Conservation (phyloP, 164 flowering plant species). For the Vitis riparia region DNA sequence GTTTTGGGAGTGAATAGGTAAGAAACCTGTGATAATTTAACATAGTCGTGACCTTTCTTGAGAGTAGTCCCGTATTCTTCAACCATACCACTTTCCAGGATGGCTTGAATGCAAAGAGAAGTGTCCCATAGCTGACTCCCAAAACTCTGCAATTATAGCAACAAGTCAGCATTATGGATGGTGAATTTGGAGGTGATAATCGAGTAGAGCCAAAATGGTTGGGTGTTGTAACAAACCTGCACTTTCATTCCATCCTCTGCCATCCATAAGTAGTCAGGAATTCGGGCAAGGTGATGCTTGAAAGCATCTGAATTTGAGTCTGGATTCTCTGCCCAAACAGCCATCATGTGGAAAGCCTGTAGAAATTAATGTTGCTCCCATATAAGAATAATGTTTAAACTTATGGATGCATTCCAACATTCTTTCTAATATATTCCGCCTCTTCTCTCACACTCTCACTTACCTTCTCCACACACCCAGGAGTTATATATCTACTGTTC, state of each 20-base stretch:
- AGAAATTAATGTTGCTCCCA: fast-evolving
- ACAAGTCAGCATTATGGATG: constrained; percentile 11
- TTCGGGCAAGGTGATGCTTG: constrained; percentile 51
- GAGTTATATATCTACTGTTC: constrained; percentile 45
- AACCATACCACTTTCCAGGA: constrained; percentile 28
- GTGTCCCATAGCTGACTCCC: constrained; percentile 46
- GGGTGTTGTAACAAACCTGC: constrained; percentile 21
- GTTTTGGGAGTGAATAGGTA: no score
- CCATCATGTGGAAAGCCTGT: constrained; percentile 50
- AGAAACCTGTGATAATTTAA: constrained; percentile 38
- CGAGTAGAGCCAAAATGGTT: neutral
- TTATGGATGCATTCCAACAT: no score
- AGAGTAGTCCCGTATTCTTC: constrained; percentile 31
- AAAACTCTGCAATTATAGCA: constrained; percentile 33
- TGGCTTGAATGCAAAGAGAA: constrained; percentile 35
- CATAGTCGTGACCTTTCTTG: constrained; percentile 35
- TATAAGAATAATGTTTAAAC: no score
- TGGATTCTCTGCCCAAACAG: constrained; percentile 58
- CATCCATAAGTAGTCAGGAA: constrained; percentile 54
- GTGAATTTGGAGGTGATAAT: no score
- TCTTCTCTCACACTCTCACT: neutral
- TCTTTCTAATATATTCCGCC: fast-evolving
- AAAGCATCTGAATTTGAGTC: constrained; percentile 28
- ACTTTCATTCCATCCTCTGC: constrained; percentile 58
- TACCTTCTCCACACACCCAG: constrained; percentile 40